phyloP scores from a whole-genome alignment of 2,329 filamentous ascomycete genomes.

The Nannizziopsis barbatae region DNA sequence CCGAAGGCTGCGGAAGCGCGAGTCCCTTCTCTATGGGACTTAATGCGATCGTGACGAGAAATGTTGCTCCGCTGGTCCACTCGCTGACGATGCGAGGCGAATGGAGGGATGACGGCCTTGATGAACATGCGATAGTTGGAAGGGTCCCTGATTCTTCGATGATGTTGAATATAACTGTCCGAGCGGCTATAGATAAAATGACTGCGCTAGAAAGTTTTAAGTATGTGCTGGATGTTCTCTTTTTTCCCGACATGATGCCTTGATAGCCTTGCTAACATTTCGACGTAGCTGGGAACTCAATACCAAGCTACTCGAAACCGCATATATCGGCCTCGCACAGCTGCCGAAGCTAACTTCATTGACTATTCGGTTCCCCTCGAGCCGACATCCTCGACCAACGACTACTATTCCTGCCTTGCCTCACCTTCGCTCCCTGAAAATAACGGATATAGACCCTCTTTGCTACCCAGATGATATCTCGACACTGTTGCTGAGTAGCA shows the following conservation, averaged over 20 bases:
- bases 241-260: not conserved
- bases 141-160: constrained; percentile 53
- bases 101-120: constrained; percentile 47
- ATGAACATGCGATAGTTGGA: constrained; percentile 47
- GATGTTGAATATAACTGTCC: constrained; percentile 50
- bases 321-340: constrained; percentile 47
- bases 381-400: constrained; percentile 47
- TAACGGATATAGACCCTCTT: constrained; percentile 51
- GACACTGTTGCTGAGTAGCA: constrained; percentile 43
- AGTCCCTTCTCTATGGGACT: constrained; percentile 54
- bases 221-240: constrained; percentile 22
- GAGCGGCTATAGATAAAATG: constrained; percentile 51
- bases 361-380: constrained; percentile 46
- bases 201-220: constrained; percentile 43
- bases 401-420: constrained; percentile 47
- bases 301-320: constrained; percentile 48
- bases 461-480: constrained; percentile 55
- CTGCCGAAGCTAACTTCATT: constrained; percentile 42
- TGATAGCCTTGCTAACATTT: not conserved
- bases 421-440: constrained; percentile 42
- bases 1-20: constrained; percentile 51
- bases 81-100: constrained; percentile 44
- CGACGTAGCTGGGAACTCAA: constrained; percentile 46
- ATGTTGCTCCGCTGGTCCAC: constrained; percentile 43
- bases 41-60: constrained; percentile 49